Evolutionary conservation across 805 yeast genomes (phyloP).

Genomic region (Zygotorulaspora sp.): DNA sequence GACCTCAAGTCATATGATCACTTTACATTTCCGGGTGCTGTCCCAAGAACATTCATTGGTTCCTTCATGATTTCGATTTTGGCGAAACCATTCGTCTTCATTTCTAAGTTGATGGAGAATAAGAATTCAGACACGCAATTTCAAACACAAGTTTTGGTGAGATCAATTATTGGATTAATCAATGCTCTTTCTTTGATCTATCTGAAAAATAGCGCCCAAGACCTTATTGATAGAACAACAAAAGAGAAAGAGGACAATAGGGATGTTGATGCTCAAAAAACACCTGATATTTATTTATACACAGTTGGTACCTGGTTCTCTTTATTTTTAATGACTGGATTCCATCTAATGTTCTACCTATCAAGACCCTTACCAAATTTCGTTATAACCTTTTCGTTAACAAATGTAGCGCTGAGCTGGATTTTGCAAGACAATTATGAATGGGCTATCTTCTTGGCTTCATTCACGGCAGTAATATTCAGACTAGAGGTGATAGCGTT

Average conservation of each 20-base stretch:
- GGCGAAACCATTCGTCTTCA: constrained; percentile 38
- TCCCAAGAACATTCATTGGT: constrained; percentile 81
- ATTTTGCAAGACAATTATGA: constrained; percentile 48
- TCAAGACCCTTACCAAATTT: constrained; percentile 87
- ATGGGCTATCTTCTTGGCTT: constrained; percentile 47
- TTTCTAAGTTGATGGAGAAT: constrained; percentile 10
- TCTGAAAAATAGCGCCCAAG: constrained; percentile 43
- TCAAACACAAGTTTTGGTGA: constrained; percentile 48
- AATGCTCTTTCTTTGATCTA: constrained; percentile 52
- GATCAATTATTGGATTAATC: constrained; percentile 58
- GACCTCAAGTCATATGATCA: constrained; percentile 61
- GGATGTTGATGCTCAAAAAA: constrained; percentile 9
- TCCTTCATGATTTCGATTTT: constrained; percentile 50
- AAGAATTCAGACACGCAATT: constrained; percentile 37
- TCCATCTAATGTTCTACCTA: constrained; percentile 76
- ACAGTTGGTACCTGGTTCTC: constrained; percentile 54
- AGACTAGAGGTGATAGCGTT: constrained; percentile 66
- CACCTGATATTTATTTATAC: constrained; percentile 14
- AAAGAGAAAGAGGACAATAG: constrained; percentile 15
- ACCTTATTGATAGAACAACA: constrained; percentile 15
- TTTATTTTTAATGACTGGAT: constrained; percentile 59
- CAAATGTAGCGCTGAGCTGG: constrained; percentile 50
- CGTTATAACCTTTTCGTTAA: constrained; percentile 67
- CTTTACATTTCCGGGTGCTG: constrained; percentile 75
- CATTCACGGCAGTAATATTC: constrained; percentile 63